A percentile compares a stretch with the other conserved stretches of the same genome.
phyloP scores from a whole-genome alignment of 2,329 filamentous ascomycete species.

The Colletotrichum tropicicola region DNA sequence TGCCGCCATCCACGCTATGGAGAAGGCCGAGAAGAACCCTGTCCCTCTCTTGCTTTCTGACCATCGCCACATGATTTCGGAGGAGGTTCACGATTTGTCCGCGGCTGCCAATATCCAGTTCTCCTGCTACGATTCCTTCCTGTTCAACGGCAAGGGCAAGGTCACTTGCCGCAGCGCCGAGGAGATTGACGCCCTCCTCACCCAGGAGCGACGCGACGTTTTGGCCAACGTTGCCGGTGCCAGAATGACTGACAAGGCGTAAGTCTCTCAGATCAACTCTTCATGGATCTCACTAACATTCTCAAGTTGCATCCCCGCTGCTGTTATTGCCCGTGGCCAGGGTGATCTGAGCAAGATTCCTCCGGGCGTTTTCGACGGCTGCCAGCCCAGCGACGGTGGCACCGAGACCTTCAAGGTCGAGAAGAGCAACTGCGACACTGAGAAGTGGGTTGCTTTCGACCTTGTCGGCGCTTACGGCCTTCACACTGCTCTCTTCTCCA shows the following conservation, averaged over 20 bases:
- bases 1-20: conserved; percentile 44
- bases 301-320: conserved; percentile 47
- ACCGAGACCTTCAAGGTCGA: conserved; percentile 49
- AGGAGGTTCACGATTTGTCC: conserved; percentile 54
- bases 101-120: conserved; percentile 55
- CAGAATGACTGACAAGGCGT: conserved; percentile 52
- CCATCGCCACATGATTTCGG: conserved; percentile 62
- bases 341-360: conserved; percentile 49
- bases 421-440: conserved; percentile 40
- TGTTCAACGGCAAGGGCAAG: conserved; percentile 70
- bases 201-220: conserved; percentile 39
- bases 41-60: conserved; percentile 64
- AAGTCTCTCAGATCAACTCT: conserved; percentile 6
- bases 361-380: conserved; percentile 53
- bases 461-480: conserved; percentile 62
- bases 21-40: conserved; percentile 55
- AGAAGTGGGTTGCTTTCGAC: conserved; percentile 64
- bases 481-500: conserved; percentile 53
- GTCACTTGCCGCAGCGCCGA: conserved; percentile 58
- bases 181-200: conserved; percentile 50
- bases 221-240: conserved; percentile 38
- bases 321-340: conserved; percentile 46
- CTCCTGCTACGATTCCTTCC: conserved; percentile 66
- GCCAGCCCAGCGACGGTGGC: conserved; percentile 53
- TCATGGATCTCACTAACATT: neutral